Evolutionary conservation across 305 asterid species (phyloP), one percentile per base, ranked within the genome.

Genomic region (Plantago coronopus): DNA sequence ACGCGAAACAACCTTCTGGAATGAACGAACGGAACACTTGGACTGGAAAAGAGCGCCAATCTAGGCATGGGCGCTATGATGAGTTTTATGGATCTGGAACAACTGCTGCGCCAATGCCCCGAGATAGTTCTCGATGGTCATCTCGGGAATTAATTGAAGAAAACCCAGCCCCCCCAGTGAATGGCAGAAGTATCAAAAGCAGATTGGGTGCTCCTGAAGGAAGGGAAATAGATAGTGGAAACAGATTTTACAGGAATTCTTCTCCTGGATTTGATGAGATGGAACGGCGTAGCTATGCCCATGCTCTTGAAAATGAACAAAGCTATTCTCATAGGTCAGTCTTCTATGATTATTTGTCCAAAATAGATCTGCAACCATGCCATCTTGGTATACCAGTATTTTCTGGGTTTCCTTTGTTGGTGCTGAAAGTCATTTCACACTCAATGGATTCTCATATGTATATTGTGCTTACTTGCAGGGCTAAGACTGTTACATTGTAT

Each of bases 201-300:
- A 55, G 77, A 62, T 68, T 50, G 37, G 69, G 70, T 54, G 69
- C 68, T 62, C 65, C 75, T 18, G 95, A 81, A 74, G 77, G 70
- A 38, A 83, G 74, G 73, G 88, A 76, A 17, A 64, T 44, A 17
- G 76, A 73, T 58, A 74, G 77, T 62, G 77, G 59, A 66, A 69
- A 55, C 60, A 71, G 72, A 66, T 68, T 71, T 50, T 69, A 69
- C 74, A 75, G 72, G 78, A 74, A 74, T 61, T 74, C 69, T 81
- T 86, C 95, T 57, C 93, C 86, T 42, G 94, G 77, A 75, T 76
- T 72, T 72, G 93, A 89, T 62, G 87, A 77, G 69, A 73, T 61
- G 74, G 86, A 69, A 49, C 76, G 68, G 60, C 78, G 62, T 63
- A 83, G 75, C 54, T 72, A 49, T 69, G 72, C 68, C 64, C 75